Evolutionary conservation across 139 green algal species (phyloP).

Genomic region (Desmodesmus armatus): DNA sequence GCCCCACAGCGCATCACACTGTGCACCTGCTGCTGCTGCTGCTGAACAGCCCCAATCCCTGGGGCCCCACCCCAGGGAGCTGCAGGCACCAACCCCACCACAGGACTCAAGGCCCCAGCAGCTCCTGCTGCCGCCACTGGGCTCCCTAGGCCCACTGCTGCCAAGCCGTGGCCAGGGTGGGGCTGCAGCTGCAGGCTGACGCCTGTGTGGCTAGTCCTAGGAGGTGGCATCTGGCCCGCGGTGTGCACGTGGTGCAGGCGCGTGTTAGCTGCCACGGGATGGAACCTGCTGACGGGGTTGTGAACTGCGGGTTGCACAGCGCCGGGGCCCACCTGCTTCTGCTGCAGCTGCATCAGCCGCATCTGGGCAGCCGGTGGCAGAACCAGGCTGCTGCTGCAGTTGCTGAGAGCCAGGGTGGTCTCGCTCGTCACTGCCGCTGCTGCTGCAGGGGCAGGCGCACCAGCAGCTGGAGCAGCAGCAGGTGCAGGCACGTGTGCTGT

Average conservation of each 20-base stretch:
- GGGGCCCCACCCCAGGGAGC: background rate
- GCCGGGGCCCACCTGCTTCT: background rate
- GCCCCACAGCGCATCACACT: background rate
- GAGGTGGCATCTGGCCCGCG: too few species aligned
- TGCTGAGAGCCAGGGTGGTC: too few species aligned
- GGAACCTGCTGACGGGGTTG: background rate
- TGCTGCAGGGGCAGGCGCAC: background rate
- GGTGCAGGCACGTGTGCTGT: background rate
- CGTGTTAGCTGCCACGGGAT: too few species aligned
- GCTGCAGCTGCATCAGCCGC: background rate
- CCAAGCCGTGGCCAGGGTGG: background rate
- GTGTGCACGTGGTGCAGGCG: too few species aligned
- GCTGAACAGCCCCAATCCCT: background rate
- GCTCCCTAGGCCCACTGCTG: background rate
- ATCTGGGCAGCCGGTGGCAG: background rate
- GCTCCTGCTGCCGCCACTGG: background rate
- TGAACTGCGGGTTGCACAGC: too few species aligned
- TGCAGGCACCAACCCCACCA: background rate
- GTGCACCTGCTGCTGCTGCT: background rate
- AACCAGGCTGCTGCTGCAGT: background rate
- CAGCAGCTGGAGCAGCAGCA: constrained; percentile 1
- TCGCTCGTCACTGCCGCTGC: background rate
- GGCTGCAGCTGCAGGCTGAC: background rate
- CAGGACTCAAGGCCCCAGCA: too few species aligned
- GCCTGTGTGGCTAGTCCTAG: too few species aligned